Evolutionary conservation across 352 stramenopile species (phyloP), one percentile per base, ranked within the genome.

Genomic region (Pythium insidiosum): DNA sequence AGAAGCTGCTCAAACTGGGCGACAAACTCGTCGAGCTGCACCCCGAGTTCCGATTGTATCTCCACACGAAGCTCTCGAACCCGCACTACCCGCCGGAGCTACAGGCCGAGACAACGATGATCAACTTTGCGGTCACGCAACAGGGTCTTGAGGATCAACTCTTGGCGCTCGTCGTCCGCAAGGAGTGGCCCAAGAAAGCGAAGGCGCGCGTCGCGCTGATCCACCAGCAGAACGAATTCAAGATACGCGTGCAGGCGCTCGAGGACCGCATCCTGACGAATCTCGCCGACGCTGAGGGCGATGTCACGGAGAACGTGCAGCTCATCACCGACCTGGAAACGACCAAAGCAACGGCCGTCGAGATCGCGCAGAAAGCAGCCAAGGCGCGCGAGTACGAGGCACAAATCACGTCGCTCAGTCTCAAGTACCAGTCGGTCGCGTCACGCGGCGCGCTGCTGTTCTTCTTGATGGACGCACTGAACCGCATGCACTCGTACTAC

Each of bases 231-330:
- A 95, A 95, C 48, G 69, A 92, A 25, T 96, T 95, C 57, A 95
- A 90, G 56, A 86, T 97, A 40, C 63, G 63, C 2, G 64, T 97
- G 6, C 72, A 90, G 38, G 65, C 80, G 10, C 50, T 97, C 4
- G 89, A 97, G 54, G 86, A 97, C 37, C 70, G 92, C 1, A 96
- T 97, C 43, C 46, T 97, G 15, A 72, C 62, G 2, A 88, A 73
- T 33, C 58, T 97, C 23, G 74, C 76, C 9, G 67, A 94, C 49
- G 59, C 91, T 23, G 78, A 94, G 47, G 76, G 79, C 38, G 63
- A 95, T 31, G 66, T 98, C 24, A 98, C 90, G 5, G 90, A 97
- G 58, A 97, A 98, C 56, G 92, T 98, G 5, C 84, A 97, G 42
- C 66, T 98, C 12, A 98, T 98, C 37, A 91, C 90, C 19, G 89